Base-by-base conservation (phyloP, 345 rosid species). In the Ailanthus altissimus region DNA sequence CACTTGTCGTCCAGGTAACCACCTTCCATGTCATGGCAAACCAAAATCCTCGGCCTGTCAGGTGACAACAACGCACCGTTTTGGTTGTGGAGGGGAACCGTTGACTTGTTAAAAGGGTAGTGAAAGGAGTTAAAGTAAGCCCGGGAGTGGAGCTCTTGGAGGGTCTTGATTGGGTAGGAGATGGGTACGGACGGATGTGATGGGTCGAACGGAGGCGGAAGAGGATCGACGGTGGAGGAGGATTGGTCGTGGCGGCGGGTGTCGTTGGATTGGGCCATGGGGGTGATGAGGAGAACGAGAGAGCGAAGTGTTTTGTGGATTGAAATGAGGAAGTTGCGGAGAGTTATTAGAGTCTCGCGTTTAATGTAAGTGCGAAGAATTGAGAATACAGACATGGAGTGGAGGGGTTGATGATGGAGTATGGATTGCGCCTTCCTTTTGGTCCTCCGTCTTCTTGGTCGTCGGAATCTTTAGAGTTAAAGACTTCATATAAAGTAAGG, bases 21-120 rank as follows among this genome's bases (percentile, higher is more conserved):
- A 50, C 93, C 95, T 63, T 89, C 76, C 91, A 93, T 77, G 64
- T 93, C 98, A 76, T 94, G 98, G 75, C 97, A 93, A 8, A 93
- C 97, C 83, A 94, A 81, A 63, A 86, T 74, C 87, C 97, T 84
- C 0, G 85, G 89, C 74, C 92, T 87, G 76, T 83, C 26, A 32
- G 88, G 85, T 45, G 82, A 75, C 13, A 8, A 64, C 14, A 77
- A 78, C 45, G 53, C 43, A 32, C 77, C 50, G 65, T 47, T 70
- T 21, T 74, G 80, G 58, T 50, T 66, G 15, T 74, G 81, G 67
- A 89, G 94, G 80, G 89, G 83, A n/a, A 90, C 90, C 1, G 84
- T 78, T 60, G 93, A 83, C 23, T 69, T 83, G 83, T 91, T 93
- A 45, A 87, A 94, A 20, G 88, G 91, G 89, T 83, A 94, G 81